Evolutionary conservation across 108 stramenopile species (phyloP), one percentile per base, ranked within the genome.

Genomic region (Nannochloropsis oceanica): DNA sequence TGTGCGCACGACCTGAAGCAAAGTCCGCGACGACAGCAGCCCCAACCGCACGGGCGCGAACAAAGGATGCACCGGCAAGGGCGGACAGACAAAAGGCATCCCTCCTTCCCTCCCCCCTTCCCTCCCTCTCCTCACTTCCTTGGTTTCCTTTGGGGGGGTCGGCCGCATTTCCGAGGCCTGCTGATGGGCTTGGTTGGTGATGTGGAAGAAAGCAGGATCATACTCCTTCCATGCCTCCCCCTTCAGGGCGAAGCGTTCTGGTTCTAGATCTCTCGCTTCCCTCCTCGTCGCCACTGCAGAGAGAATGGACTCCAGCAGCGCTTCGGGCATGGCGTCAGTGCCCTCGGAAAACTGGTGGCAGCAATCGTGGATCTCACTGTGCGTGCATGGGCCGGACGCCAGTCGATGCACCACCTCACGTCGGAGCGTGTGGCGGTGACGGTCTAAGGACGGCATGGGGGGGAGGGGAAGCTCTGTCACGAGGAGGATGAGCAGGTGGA

Each of bases 381-480:
- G 93, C 22, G 95, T 95, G 84, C 94, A 84, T 10, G 96, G 95
- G 85, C 93, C 94, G 3, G 94, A 94, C 13, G 94, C 95, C 27
- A 97, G 91, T 11, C 94, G 93, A 90, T 97, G 96, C 12, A 97
- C 91, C 0, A 97, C 82, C 85, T 97, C 96, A 26, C 96, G 89
- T 44, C 93, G 91, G 42, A 96, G 90, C 0, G 82, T 91, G 95
- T 81, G 43, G 20, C 73, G 43, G 9, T 73, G 59, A 18, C 59
- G 59, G 59, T 73, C 59, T 73, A n/a, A n/a, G 59, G 42, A 14
- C 20, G 20, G 43, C 13, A 87, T 84, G 26, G 88, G 85, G 18
- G 84, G 79, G 13, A n/a, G 25, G 26, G 88, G 88, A 81, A 88
- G 43, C 81, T 89, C 88, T 13, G 88, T 89, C 44, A 44, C 27